Evolutionary conservation across 2,329 filamentous ascomycete genomes (phyloP).

Genomic region (Cryoendolithus antarcticus): DNA sequence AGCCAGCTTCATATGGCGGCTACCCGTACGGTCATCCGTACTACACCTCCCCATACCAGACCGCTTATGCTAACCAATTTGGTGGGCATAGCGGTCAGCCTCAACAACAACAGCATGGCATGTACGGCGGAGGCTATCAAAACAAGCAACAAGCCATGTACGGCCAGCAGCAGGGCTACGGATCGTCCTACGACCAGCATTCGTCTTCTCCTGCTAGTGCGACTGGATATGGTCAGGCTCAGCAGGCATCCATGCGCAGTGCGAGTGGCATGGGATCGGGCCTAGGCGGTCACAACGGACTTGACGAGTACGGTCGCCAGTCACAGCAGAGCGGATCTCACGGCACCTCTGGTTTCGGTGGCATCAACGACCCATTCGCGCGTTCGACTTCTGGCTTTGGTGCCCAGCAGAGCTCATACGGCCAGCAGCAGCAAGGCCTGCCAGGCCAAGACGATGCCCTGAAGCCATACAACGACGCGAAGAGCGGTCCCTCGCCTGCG

Average conservation of each 20-base stretch:
- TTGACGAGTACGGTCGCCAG: conserved; percentile 46
- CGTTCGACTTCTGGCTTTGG: conserved; percentile 47
- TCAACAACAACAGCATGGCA: no score
- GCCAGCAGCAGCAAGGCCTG: conserved; percentile 26
- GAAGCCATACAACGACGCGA: conserved; percentile 45
- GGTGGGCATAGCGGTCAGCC: conserved; percentile 15
- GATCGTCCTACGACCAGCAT: conserved; percentile 48
- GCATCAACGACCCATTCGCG: conserved; percentile 47
- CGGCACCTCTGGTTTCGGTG: conserved; percentile 38
- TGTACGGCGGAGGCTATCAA: conserved; percentile 21
- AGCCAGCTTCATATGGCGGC: conserved; percentile 28
- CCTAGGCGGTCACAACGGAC: conserved; percentile 31
- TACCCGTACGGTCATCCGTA: conserved; percentile 50
- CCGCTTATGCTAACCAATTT: conserved; percentile 52
- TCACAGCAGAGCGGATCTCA: conserved; percentile 41
- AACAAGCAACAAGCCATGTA: conserved; percentile 42
- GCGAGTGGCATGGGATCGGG: conserved; percentile 28
- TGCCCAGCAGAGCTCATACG: conserved; percentile 30
- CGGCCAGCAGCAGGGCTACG: conserved; percentile 40
- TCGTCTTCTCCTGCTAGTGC: conserved; percentile 51
- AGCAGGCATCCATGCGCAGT: conserved; percentile 29
- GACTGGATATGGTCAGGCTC: conserved; percentile 36
- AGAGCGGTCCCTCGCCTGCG: conserved; percentile 44
- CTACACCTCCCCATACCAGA: conserved; percentile 51
- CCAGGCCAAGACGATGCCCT: conserved; percentile 38